Percentiles rank a stretch among this genome's conserved stretches.
Conservation (phyloP, 257 asterid genomes). For the Coffea eugenioides region DNA sequence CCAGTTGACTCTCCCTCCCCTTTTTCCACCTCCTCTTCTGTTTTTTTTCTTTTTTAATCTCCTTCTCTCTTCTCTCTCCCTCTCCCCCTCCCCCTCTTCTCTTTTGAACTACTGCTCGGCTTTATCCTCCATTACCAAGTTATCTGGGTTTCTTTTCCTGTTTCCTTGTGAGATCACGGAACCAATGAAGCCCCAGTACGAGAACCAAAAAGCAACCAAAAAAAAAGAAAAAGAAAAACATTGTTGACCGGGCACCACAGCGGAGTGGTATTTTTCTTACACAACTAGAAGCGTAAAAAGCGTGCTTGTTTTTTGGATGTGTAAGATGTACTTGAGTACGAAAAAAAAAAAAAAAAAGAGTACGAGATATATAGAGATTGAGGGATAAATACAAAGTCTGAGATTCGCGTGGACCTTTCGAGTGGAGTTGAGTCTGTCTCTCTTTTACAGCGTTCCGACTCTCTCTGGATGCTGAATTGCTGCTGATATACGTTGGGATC, state of each 20-base stretch:
- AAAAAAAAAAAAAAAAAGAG: no score
- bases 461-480: background rate
- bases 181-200: conserved; percentile 23
- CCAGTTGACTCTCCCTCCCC: conserved; percentile 24
- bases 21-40: background rate
- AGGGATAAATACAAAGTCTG: background rate
- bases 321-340: background rate
- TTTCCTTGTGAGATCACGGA: conserved; percentile 23
- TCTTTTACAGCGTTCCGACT: background rate
- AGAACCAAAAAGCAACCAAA: conserved; percentile 14
- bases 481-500: conserved; percentile 29
- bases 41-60: background rate
- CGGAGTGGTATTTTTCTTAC: background rate
- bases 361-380: background rate
- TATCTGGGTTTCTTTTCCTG: background rate
- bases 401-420: conserved; percentile 9
- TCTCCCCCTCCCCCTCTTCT: background rate
- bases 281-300: background rate
- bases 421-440: background rate
- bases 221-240: background rate
- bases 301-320: background rate
- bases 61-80: background rate
- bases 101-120: background rate
- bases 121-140: background rate
- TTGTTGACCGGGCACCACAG: background rate